Evolutionary conservation across 2,329 filamentous ascomycete species (phyloP), one percentile per base, ranked within the genome.

Genomic region (Neobulgaria alba): DNA sequence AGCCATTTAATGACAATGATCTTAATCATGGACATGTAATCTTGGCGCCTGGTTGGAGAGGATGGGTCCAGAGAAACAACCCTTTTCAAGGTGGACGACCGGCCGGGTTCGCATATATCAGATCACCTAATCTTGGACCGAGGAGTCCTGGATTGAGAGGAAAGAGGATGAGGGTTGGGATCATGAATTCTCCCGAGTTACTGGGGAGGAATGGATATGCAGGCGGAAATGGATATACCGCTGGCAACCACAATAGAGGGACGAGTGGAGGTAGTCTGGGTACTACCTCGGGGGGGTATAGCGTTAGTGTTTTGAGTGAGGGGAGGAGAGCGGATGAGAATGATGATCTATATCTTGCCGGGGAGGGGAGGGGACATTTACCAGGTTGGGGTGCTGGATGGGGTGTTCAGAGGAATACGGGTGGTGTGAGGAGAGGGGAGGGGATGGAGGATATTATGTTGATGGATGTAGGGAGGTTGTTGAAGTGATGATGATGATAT

Each of bases 321-420:
- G 46, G 40, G 14, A 42, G 45, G 14, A 40, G 33, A 10, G 26
- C 19, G 3, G 43, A 45, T 4, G 43, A 39, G 18, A 29, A 39
- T 10, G 48, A 51, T 19, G 49, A 53, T 43, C 23, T 40, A 12
- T 51, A 48, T 20, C 29, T 42, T 14, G 30, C 30, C 5, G 42
- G 38, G 15, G 36, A 34, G 2, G 45, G 38, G 3, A 43, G 41
- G 1, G 45, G 49, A 1, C 23, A 39, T 3, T 33, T 53, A 2
- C 53, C 53, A 1, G 52, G 51, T 2, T 56, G 55, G 54, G 52
- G 54, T 7, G 48, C 46, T 5, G 52, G 55, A 0, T 57, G 55
- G 55, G 46, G 38, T 5, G 55, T 56, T 9, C 52, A 55, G 26
- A 44, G 41, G 20, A 43, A 47, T 35, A n/a, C n/a, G n/a, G n/a